Evolutionary conservation across 2,329 filamentous ascomycete species (phyloP).

Genomic region (Leptographium flavum): DNA sequence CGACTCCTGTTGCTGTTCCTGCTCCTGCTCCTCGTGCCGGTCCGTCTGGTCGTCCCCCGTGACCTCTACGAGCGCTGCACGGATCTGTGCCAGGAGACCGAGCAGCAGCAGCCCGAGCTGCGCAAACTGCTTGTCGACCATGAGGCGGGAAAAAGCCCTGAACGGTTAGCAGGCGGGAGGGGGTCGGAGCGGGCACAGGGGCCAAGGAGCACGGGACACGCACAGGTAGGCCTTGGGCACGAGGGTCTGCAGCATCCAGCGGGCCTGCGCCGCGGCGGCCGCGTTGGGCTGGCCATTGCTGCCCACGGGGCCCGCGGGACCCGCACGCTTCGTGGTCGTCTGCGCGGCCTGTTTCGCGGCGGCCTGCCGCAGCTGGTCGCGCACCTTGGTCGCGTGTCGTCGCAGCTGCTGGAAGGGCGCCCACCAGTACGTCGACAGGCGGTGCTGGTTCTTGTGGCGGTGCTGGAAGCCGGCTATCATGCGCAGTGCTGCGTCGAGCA

Average conservation of each 20-base stretch:
- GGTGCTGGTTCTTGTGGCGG: constrained; percentile 87
- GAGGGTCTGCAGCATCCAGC: constrained; percentile 25
- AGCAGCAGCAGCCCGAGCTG: constrained; percentile 56
- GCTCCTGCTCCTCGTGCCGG: constrained; percentile 7
- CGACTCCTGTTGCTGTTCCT: not conserved
- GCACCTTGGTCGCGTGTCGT: constrained; percentile 45
- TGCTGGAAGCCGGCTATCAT: constrained; percentile 62
- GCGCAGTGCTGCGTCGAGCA: constrained; percentile 26
- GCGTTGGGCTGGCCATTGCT: not conserved
- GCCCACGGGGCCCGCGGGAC: not conserved
- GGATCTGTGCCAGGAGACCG: constrained; percentile 45
- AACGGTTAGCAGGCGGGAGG: not conserved
- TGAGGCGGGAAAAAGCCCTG: constrained; percentile 53
- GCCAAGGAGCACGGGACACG: constrained; percentile 11
- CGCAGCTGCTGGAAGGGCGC: constrained; percentile 55
- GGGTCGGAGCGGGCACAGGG: not conserved
- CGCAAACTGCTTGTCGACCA: constrained; percentile 60
- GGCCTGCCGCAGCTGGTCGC: constrained; percentile 19
- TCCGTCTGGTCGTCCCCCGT: constrained; percentile 13
- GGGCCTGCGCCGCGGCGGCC: constrained; percentile 14
- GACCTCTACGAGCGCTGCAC: constrained; percentile 27
- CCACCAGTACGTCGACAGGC: constrained; percentile 62
- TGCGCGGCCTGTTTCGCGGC: constrained; percentile 4
- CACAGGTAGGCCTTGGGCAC: constrained; percentile 30
- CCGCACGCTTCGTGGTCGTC: constrained; percentile 20